Evolutionary conservation across 164 flowering plant species (phyloP).

Genomic region (Protea cynaroides): DNA sequence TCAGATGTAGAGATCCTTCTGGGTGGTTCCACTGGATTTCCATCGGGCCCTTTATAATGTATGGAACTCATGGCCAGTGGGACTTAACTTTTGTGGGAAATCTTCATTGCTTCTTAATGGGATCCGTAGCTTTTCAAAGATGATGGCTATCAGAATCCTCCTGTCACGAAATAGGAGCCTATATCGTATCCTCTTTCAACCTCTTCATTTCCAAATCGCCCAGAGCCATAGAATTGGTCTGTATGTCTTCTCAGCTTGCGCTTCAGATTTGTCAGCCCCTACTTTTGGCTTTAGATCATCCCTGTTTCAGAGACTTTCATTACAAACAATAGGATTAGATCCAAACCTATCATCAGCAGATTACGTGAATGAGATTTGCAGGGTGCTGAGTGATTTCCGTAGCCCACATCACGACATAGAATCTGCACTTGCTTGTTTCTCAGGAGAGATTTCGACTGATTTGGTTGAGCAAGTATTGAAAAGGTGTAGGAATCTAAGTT

Average conservation of each 20-base stretch:
- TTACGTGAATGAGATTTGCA: conserved; percentile 54
- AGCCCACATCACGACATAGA: conserved; percentile 72
- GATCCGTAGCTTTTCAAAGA: too few species aligned
- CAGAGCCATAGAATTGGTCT: neutral
- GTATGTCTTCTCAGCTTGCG: neutral
- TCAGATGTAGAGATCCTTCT: too few species aligned
- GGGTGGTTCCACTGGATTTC: too few species aligned
- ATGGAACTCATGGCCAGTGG: too few species aligned
- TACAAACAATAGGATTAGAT: neutral
- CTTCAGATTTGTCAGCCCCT: neutral
- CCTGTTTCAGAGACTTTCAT: neutral
- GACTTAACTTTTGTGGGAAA: too few species aligned
- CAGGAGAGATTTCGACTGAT: conserved; percentile 31
- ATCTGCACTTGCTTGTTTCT: conserved; percentile 42
- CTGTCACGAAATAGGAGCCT: conserved; percentile 1
- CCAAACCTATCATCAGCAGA: conserved; percentile 7
- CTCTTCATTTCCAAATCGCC: neutral
- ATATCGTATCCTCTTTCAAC: neutral
- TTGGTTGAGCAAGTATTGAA: conserved; percentile 72
- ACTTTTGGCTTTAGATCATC: neutral
- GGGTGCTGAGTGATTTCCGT: conserved; percentile 73
- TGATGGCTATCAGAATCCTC: neutral
- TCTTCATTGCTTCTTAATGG: too few species aligned
- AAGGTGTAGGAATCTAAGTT: conserved; percentile 66
- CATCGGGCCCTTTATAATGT: too few species aligned